These are phyloP conservation scores for Daldinia childiae DNA, from an alignment of 495 filamentous ascomycete genomes.

Conservation along the genomic window DNA sequence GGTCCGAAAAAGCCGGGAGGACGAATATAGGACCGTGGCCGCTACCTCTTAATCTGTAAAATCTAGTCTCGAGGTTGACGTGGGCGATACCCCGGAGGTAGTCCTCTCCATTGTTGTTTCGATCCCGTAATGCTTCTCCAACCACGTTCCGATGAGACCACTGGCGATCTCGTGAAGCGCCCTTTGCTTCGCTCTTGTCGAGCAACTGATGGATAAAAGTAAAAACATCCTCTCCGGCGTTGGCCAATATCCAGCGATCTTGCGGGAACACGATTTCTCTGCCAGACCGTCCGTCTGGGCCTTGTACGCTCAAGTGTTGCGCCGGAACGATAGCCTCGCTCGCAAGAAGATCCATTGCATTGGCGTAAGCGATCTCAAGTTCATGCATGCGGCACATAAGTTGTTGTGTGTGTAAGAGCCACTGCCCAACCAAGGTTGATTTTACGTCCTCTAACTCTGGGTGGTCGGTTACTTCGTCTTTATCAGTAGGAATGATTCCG, in stretches of 20 bases:
- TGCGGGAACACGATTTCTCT: conserved; percentile 58
- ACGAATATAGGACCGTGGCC: conserved; percentile 58
- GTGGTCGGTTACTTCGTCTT: conserved; percentile 41
- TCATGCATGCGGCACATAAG: conserved; percentile 60
- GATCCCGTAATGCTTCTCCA: conserved; percentile 39
- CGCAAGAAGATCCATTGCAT: conserved; percentile 56
- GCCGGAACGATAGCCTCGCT: conserved; percentile 59
- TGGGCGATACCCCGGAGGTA: conserved; percentile 53
- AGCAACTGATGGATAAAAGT: conserved; percentile 54
- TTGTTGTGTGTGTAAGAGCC: conserved; percentile 58
- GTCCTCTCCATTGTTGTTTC: conserved; percentile 20
- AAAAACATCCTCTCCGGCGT: conserved; percentile 60
- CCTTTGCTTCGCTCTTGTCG: conserved; percentile 53
- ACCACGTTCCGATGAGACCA: conserved; percentile 43
- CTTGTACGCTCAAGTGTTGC: conserved; percentile 48
- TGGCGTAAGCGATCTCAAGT: conserved; percentile 59
- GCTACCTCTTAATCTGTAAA: conserved; percentile 56
- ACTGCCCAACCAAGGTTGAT: conserved; percentile 59
- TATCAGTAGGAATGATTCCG: conserved; percentile 54
- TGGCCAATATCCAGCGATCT: conserved; percentile 62
- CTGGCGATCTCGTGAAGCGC: conserved; percentile 40
- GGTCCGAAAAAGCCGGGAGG: conserved; percentile 57
- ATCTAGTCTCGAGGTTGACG: conserved; percentile 56
- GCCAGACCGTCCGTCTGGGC: conserved; percentile 51
- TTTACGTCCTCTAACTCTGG: conserved; percentile 48